These are phyloP conservation scores for Fusarium chaquense DNA, from an alignment of 2,329 filamentous ascomycete genomes.

Conservation along the genomic window DNA sequence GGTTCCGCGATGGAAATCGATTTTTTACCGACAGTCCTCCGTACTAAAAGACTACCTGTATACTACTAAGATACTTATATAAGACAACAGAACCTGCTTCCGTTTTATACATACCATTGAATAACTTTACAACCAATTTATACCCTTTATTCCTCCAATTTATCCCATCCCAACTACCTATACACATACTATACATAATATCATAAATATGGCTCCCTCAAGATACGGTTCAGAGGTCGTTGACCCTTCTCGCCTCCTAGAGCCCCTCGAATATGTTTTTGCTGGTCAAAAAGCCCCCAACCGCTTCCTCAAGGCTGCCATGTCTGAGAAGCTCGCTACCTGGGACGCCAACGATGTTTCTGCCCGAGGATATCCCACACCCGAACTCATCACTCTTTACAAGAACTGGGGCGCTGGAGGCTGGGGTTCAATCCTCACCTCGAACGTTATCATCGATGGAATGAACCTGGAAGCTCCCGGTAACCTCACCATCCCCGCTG, in stretches of 20 bases:
- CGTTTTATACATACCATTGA: background rate
- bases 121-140: background rate
- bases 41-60: background rate
- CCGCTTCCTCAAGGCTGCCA: slow-evolving; percentile 37
- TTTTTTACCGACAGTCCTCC: background rate
- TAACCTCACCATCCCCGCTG: slow-evolving; percentile 17
- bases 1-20: background rate
- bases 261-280: slow-evolving; percentile 31
- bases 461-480: slow-evolving; percentile 30
- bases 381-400: slow-evolving; percentile 31
- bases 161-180: too few species aligned
- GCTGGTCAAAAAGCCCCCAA: slow-evolving; percentile 29
- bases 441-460: slow-evolving; percentile 32
- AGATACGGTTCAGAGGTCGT: slow-evolving; percentile 28
- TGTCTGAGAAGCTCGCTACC: slow-evolving; percentile 32
- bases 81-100: background rate
- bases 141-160: rapidly evolving
- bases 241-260: slow-evolving; percentile 25
- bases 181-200: slow-evolving; percentile 2
- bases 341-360: slow-evolving; percentile 33
- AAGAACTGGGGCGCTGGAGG: slow-evolving; percentile 32
- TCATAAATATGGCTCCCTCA: slow-evolving; percentile 10
- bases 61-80: too few species aligned
- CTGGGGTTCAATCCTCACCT: slow-evolving; percentile 30
- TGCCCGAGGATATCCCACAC: slow-evolving; percentile 29